Conservation (phyloP, 2,329 filamentous ascomycete genomes). For the Fusarium succisae region DNA sequence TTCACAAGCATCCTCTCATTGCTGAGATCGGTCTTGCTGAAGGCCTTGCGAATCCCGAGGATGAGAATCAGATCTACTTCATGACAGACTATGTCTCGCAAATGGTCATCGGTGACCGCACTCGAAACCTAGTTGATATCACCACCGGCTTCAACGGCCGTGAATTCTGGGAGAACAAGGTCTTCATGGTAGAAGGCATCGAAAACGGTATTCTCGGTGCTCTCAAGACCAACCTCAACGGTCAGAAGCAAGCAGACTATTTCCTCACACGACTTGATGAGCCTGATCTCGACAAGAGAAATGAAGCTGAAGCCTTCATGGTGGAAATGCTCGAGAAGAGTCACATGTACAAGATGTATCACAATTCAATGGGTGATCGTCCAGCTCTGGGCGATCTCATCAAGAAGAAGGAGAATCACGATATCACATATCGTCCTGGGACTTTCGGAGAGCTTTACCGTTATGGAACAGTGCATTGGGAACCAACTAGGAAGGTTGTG, state of each 20-base stretch:
- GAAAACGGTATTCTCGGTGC: constrained; percentile 47
- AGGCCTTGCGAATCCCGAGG: constrained; percentile 32
- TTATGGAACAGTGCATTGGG: constrained; percentile 49
- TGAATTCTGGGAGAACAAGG: constrained; percentile 46
- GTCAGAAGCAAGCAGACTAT: constrained; percentile 43
- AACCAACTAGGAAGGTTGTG: constrained; percentile 41
- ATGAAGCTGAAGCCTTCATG: constrained; percentile 45
- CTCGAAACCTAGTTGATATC: constrained; percentile 45
- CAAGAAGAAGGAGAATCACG: constrained; percentile 38
- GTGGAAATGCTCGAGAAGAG: constrained; percentile 47
- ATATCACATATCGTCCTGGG: constrained; percentile 45
- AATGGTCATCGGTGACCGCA: constrained; percentile 50
- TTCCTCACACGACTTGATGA: constrained; percentile 47
- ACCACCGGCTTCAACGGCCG: constrained; percentile 46
- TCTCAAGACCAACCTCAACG: constrained; percentile 43
- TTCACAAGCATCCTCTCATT: constrained; percentile 44
- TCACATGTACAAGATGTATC: constrained; percentile 51
- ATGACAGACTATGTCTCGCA: constrained; percentile 52
- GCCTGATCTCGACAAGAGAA: constrained; percentile 39
- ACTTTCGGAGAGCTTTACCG: constrained; percentile 49
- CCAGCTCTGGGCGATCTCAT: constrained; percentile 48
- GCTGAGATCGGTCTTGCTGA: constrained; percentile 46
- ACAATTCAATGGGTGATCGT: constrained; percentile 45
- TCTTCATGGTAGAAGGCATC: constrained; percentile 46
- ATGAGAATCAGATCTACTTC: constrained; percentile 25